Evolutionary conservation across 75 land plant species (phyloP).

Genomic region (Pseudotsuga menziesii): DNA sequence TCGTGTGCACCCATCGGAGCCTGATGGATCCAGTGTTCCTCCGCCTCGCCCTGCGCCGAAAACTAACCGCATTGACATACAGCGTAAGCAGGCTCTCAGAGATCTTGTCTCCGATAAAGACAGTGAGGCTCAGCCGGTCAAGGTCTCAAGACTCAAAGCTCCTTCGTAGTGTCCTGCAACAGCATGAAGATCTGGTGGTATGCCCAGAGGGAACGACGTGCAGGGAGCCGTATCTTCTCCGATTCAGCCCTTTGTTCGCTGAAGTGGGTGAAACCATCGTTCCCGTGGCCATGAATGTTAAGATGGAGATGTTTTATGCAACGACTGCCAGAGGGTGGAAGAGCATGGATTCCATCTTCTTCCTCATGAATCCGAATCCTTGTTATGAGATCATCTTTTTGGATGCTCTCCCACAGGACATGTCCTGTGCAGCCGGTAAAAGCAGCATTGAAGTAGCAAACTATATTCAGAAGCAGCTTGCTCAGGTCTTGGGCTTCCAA

Average conservation of each 20-base stretch:
- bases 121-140: slow-evolving; percentile 20
- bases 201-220: slow-evolving; percentile 58
- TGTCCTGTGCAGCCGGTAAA: background rate
- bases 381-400: slow-evolving; percentile 39
- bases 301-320: slow-evolving; percentile 57
- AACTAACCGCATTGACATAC: slow-evolving; percentile 17
- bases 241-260: slow-evolving; percentile 46
- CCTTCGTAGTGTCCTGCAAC: slow-evolving; percentile 11
- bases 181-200: slow-evolving; percentile 25
- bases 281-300: slow-evolving; percentile 29
- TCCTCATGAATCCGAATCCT: slow-evolving; percentile 60
- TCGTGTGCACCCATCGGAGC: slow-evolving; percentile 29
- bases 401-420: background rate
- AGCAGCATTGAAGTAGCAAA: slow-evolving; percentile 16
- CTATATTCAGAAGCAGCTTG: slow-evolving; percentile 17
- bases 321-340: slow-evolving; percentile 67
- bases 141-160: slow-evolving; percentile 6
- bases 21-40: slow-evolving; percentile 26
- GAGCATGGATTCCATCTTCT: slow-evolving; percentile 61
- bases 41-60: background rate
- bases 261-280: slow-evolving; percentile 33
- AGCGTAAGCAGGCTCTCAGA: slow-evolving; percentile 25
- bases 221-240: slow-evolving; percentile 40
- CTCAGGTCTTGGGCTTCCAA: slow-evolving; percentile 4
- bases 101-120: slow-evolving; percentile 24